phyloP scores from a whole-genome alignment of 2,329 filamentous ascomycete genomes.

The Colletotrichum viniferum region DNA sequence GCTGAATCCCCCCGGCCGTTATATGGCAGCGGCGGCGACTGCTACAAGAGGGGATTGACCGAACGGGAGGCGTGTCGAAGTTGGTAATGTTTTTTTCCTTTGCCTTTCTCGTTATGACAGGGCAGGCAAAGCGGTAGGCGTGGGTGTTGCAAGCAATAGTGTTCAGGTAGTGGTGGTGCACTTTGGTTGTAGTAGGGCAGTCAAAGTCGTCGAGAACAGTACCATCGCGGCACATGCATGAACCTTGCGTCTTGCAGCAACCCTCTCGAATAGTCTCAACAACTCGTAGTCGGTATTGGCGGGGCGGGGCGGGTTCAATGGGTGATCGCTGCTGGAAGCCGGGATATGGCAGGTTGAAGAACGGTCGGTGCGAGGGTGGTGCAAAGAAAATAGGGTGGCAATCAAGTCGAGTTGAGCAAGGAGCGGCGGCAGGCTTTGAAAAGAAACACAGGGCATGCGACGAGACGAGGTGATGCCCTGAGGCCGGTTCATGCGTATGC shows the following conservation, averaged over 20 bases:
- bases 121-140: slow-evolving; percentile 10
- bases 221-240: slow-evolving; percentile 22
- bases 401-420: slow-evolving; percentile 4
- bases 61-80: background rate
- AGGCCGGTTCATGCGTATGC: slow-evolving; percentile 14
- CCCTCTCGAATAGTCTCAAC: slow-evolving; percentile 4
- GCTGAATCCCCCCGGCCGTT: slow-evolving; percentile 11
- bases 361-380: slow-evolving; percentile 14
- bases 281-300: slow-evolving; percentile 1
- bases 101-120: background rate
- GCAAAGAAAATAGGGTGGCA: slow-evolving; percentile 2
- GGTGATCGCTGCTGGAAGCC: slow-evolving; percentile 1
- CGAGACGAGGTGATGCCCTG: slow-evolving; percentile 14
- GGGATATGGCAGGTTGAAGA: slow-evolving; percentile 11
- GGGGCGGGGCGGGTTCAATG: slow-evolving; percentile 8
- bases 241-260: slow-evolving; percentile 20
- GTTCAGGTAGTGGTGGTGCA: slow-evolving; percentile 16
- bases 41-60: background rate
- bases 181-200: slow-evolving; percentile 2
- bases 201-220: slow-evolving; percentile 18
- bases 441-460: slow-evolving; percentile 10
- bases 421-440: background rate
- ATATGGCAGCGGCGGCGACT: slow-evolving; percentile 16
- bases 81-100: background rate
- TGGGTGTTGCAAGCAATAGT: slow-evolving; percentile 22